Conservation (phyloP, 371 early-diverging fungal species). For the Saksenaea vasiformis region DNA sequence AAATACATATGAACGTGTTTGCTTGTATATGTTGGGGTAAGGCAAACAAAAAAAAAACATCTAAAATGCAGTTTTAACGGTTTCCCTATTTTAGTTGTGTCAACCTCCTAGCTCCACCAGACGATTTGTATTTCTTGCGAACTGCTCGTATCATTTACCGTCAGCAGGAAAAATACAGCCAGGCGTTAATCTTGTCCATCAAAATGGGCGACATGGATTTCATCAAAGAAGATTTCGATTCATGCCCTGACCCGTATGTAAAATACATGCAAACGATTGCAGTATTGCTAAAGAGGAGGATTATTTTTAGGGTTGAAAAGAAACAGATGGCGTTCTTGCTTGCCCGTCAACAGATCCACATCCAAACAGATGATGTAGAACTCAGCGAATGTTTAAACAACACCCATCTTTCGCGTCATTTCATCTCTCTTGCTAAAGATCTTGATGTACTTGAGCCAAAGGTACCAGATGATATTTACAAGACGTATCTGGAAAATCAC, state of each 20-base stretch:
- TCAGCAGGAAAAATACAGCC: conserved; percentile 75
- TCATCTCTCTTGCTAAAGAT: conserved; percentile 86
- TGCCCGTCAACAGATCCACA: conserved; percentile 85
- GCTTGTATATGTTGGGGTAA: conserved; percentile 91
- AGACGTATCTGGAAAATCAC: conserved; percentile 90
- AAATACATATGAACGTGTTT: conserved; percentile 93
- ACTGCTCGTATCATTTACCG: conserved; percentile 92
- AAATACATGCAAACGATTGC: not conserved
- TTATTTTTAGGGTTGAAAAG: conserved; percentile 62
- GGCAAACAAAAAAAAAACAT: not conserved
- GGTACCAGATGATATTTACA: conserved; percentile 97
- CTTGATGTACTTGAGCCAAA: conserved; percentile 95
- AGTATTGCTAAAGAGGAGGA: not conserved
- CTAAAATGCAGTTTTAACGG: not conserved
- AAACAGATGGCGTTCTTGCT: conserved; percentile 96
- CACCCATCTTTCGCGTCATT: conserved; percentile 82
- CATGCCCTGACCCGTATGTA: conserved; percentile 79
- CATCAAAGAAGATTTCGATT: conserved; percentile 88
- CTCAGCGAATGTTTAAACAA: conserved; percentile 88
- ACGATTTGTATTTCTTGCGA: conserved; percentile 81
- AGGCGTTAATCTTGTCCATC: conserved; percentile 87
- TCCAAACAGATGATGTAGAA: conserved; percentile 83
- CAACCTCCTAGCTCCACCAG: conserved; percentile 87
- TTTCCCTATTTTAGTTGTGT: conserved; percentile 72
- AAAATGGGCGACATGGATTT: conserved; percentile 79